phyloP scores from a whole-genome alignment of 2,329 filamentous ascomycete species.

The Pseudopyricularia javanii region DNA sequence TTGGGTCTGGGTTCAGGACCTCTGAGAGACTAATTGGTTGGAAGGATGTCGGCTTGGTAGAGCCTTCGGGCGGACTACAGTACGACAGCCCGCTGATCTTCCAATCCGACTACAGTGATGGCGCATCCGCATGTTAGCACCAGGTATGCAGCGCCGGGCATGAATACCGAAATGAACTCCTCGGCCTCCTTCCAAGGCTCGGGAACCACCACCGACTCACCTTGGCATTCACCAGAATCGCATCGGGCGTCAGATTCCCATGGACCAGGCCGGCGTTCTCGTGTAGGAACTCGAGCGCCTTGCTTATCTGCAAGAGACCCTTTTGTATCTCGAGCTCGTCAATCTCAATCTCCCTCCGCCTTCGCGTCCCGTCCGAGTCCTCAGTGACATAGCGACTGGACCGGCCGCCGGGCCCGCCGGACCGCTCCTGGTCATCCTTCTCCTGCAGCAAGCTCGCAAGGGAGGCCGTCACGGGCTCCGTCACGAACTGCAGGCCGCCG shows the following conservation, averaged over 20 bases:
- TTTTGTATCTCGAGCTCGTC: slow-evolving; percentile 98
- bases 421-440: slow-evolving; percentile 75
- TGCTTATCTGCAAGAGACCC: slow-evolving; percentile 67
- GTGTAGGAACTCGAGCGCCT: slow-evolving; percentile 14
- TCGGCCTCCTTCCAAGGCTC: background rate
- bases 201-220: slow-evolving; percentile 25
- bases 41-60: slow-evolving; percentile 62
- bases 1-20: slow-evolving; percentile 71
- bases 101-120: slow-evolving; percentile 66
- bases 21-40: slow-evolving; percentile 73
- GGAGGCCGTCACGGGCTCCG: slow-evolving; percentile 83
- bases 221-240: slow-evolving; percentile 90
- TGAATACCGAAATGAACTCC: background rate
- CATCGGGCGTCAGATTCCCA: slow-evolving; percentile 86
- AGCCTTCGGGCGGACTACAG: slow-evolving; percentile 67
- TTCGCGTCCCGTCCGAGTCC: slow-evolving; percentile 59
- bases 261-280: slow-evolving; percentile 52
- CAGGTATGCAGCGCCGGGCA: background rate
- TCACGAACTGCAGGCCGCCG: slow-evolving; percentile 90
- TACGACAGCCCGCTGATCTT: slow-evolving; percentile 94
- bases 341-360: slow-evolving; percentile 75
- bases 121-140: slow-evolving; percentile 1
- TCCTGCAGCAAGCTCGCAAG: slow-evolving; percentile 70
- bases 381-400: slow-evolving; percentile 72
- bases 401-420: slow-evolving; percentile 54